Percentiles rank a stretch among this genome's conserved stretches.
phyloP scores from a whole-genome alignment of 768 basidiomycete species.

The Mycena rosella region DNA sequence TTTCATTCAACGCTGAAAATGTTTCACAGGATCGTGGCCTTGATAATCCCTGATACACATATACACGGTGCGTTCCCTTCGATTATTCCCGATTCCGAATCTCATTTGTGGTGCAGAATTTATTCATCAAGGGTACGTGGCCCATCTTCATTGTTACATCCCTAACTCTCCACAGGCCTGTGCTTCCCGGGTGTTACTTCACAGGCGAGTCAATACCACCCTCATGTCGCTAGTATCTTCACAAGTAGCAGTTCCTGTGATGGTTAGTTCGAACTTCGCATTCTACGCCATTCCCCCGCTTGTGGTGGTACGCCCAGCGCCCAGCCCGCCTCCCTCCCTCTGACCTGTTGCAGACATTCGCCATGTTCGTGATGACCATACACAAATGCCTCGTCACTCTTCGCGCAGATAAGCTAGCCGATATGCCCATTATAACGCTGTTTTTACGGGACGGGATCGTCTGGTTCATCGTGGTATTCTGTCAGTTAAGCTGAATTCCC shows the following conservation, averaged over 20 bases:
- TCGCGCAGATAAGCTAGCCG: background rate
- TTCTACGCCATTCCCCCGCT: constrained; percentile 28
- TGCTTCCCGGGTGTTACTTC: constrained; percentile 26
- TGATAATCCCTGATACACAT: constrained; percentile 13
- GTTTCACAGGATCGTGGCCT: constrained; percentile 10
- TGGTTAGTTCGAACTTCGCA: constrained; percentile 3
- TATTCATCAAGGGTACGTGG: constrained; percentile 20
- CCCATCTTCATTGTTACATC: background rate
- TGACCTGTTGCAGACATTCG: constrained; percentile 8
- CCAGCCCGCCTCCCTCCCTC: background rate
- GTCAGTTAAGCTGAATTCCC: too few species aligned
- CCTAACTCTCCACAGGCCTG: background rate
- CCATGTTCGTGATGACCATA: constrained; percentile 21
- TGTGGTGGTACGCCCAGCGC: background rate
- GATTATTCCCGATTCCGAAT: too few species aligned
- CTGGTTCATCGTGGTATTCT: constrained; percentile 22
- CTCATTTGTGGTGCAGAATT: constrained; percentile 7
- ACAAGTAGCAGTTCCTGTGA: constrained; percentile 1
- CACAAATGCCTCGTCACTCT: constrained; percentile 19
- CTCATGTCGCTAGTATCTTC: background rate
- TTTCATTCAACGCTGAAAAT: background rate
- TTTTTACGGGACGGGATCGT: constrained; percentile 23
- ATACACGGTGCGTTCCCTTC: background rate
- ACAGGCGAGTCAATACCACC: background rate
- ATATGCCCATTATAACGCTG: constrained; percentile 15